Evolutionary conservation across 306 rosid species (phyloP).

Genomic region (Dicorynia guianensis): DNA sequence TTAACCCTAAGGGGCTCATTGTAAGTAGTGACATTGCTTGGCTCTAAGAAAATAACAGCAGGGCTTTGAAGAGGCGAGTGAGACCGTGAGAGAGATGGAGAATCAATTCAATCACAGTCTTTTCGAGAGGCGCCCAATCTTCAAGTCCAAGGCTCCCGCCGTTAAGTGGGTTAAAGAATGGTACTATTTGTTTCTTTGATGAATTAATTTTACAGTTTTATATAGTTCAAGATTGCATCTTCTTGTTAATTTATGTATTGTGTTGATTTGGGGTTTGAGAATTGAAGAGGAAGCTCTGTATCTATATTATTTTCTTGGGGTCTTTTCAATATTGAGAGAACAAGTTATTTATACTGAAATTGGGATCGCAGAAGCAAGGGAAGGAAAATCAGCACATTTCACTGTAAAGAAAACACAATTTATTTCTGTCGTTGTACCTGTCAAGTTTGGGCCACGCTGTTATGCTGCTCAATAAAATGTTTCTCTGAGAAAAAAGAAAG

Average conservation of each 20-base stretch:
- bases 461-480: no score
- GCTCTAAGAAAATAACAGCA: not conserved
- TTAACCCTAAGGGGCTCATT: conserved; percentile 15
- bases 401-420: no score
- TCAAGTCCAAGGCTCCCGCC: conserved; percentile 59
- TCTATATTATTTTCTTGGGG: not conserved
- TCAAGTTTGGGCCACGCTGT: not conserved
- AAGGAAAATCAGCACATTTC: no score
- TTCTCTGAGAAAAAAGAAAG: no score
- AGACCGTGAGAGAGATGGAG: conserved; percentile 54
- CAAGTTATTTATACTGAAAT: not conserved
- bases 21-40: not conserved
- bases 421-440: not conserved
- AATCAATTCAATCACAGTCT: conserved; percentile 56
- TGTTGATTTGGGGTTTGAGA: not conserved
- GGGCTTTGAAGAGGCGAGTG: conserved; percentile 71
- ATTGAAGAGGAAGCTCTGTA: not conserved
- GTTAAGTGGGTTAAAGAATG: conserved; percentile 69
- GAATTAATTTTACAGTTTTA: not conserved
- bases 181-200: conserved; percentile 13
- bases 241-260: not conserved
- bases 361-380: conserved; percentile 3
- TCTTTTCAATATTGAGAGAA: not conserved
- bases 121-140: conserved; percentile 58
- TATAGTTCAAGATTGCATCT: not conserved